Conservation (phyloP, 2,329 filamentous ascomycete species). For the Metarhizium humberi region DNA sequence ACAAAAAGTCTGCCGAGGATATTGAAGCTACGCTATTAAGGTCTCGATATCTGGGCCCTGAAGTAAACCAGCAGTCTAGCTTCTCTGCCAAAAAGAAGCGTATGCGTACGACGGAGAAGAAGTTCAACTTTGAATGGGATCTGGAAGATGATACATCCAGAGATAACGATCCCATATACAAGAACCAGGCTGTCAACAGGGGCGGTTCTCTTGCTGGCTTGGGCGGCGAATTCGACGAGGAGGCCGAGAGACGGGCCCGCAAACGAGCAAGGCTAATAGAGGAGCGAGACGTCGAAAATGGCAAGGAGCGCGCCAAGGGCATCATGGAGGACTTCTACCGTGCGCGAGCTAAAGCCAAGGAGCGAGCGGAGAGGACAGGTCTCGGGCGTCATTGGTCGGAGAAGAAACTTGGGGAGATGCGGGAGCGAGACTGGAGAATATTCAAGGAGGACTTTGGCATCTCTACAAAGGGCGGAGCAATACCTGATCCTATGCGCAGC, state of each 20-base stretch:
- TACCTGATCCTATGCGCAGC: conserved; percentile 92
- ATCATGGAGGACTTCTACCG: conserved; percentile 76
- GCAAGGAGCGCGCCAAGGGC: conserved; percentile 64
- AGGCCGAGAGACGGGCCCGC: conserved; percentile 43
- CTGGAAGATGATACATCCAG: conserved; percentile 73
- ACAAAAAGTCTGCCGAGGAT: conserved; percentile 42
- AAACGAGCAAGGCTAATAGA: conserved; percentile 61
- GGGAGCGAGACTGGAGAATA: conserved; percentile 95
- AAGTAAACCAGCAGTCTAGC: conserved; percentile 70
- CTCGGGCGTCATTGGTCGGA: conserved; percentile 94
- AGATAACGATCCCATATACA: conserved; percentile 67
- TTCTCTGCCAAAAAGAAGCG: conserved; percentile 97
- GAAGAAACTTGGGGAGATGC: conserved; percentile 88
- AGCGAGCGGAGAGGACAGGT: conserved; percentile 62
- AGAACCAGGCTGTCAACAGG: conserved; percentile 19
- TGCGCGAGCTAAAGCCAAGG: conserved; percentile 50
- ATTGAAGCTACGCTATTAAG: conserved; percentile 67
- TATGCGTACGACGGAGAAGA: conserved; percentile 83
- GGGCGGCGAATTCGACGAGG: conserved; percentile 42
- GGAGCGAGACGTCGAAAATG: conserved; percentile 66
- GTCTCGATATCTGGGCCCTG: conserved; percentile 83
- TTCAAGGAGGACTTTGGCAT: conserved; percentile 99
- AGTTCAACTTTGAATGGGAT: conserved; percentile 99
- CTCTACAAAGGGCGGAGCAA: conserved; percentile 79
- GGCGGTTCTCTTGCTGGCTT: conserved; percentile 36